Conservation (phyloP, 148 eudicot species). For the Cornus controversa region DNA sequence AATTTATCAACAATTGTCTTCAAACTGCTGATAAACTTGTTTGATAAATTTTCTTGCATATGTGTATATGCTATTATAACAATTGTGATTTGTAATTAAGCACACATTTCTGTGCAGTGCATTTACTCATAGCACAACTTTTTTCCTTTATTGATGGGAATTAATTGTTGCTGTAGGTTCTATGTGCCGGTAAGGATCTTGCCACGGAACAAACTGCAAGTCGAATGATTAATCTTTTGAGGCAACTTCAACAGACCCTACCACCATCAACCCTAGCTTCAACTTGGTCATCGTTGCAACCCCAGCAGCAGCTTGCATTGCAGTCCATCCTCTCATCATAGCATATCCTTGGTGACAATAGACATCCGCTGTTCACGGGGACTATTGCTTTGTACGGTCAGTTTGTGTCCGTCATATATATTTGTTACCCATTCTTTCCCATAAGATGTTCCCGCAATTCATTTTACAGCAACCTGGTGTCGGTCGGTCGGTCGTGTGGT, state of each 20-base stretch:
- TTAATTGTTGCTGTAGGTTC: constrained; percentile 39
- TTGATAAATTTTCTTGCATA: neutral
- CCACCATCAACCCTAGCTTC: constrained; percentile 82
- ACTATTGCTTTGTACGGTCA: constrained; percentile 6
- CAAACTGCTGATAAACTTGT: neutral
- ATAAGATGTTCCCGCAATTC: constrained; percentile 26
- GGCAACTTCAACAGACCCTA: constrained; percentile 83
- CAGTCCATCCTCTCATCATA: constrained; percentile 80
- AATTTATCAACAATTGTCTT: neutral
- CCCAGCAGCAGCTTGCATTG: constrained; percentile 85
- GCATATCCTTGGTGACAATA: neutral
- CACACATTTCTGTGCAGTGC: neutral
- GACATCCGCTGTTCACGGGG: neutral
- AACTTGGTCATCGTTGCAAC: constrained; percentile 81
- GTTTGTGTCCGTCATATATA: constrained; percentile 12
- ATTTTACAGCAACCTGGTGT: constrained; percentile 29
- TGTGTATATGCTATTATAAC: neutral
- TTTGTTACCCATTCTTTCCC: constrained; percentile 32
- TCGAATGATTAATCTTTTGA: constrained; percentile 71
- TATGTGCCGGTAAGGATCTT: constrained; percentile 87
- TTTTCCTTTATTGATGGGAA: neutral
- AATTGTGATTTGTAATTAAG: neutral
- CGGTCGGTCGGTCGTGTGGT: constrained; percentile 24
- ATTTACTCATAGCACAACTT: neutral
- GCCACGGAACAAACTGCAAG: constrained; percentile 85